These are phyloP conservation scores for Flaveria linearis DNA, from an alignment of 129 eudicot species.

Conservation along the genomic window DNA sequence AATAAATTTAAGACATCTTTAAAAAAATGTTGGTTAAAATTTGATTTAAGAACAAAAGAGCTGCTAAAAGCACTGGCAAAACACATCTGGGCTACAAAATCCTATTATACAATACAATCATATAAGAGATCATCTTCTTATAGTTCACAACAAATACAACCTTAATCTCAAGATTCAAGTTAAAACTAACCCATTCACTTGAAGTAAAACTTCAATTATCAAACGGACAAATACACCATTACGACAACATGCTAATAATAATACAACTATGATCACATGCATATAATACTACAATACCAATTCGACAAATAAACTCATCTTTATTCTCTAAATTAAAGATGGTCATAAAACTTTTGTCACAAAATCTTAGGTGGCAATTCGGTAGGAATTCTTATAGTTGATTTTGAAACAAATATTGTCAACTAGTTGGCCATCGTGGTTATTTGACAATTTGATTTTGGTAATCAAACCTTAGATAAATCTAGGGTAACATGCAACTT, in stretches of 20 bases:
- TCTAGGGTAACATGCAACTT: background rate
- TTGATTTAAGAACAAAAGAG: background rate
- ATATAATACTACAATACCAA: background rate
- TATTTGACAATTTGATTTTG: background rate
- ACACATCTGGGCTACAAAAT: constrained; percentile 6
- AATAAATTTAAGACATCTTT: no score
- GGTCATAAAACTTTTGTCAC: background rate
- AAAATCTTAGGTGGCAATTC: constrained; percentile 2
- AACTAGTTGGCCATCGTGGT: background rate
- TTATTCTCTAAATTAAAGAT: background rate
- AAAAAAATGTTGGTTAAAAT: no score
- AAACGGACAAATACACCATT: constrained; percentile 1
- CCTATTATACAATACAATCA: background rate
- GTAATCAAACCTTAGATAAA: background rate
- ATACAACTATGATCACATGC: background rate
- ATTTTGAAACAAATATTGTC: constrained; percentile 4
- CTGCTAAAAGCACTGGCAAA: constrained; percentile 2
- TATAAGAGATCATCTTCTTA: background rate
- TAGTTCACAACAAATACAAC: background rate
- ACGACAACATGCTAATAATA: background rate
- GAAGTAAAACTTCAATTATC: background rate
- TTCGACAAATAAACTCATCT: background rate
- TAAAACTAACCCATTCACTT: background rate
- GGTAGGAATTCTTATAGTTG: background rate
- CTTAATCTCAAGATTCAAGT: background rate